Base-by-base conservation (phyloP, 2,329 filamentous ascomycete species). In the Penicillium sp. region DNA sequence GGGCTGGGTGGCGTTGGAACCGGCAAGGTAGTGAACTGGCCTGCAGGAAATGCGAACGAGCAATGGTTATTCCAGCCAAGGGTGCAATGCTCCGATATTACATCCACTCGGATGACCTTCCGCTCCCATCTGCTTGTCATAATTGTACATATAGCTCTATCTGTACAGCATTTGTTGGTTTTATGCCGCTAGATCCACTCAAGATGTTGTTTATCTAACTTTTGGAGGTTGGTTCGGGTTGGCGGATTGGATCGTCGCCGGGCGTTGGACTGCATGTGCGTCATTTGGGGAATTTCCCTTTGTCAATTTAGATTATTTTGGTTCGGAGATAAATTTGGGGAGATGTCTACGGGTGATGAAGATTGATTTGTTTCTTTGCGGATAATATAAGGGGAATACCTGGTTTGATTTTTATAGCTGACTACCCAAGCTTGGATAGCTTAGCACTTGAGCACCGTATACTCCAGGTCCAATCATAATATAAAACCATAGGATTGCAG, bases 1-100 rank as follows among this genome's bases (percentile, higher is more conserved):
- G 57, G 54, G 24, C 56, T 64, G 53, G 62, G 59, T 65, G 62
- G 55, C 49, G 60, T 62, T 62, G 57, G 58, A 65, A 62, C 58
- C 57, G 49, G 60, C 31, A 64, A 48, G 24, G 59, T 65, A 42
- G 37, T 53, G 49, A 65, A 56, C 35, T 33, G 37, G 57, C 52
- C 62, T 52, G 57, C 57, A 64, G 58, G 21, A 53, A 49, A 51
- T 60, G 58, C 64, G 61, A 66, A 65, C 64, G 59, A 58, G 51
- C 51, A 60, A 61, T 59, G 48, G 52, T 56, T 57, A 44, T 54
- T 42, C 52, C 50, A 31, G 31, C 37, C 39, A 57, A 57, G 43
- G 52, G 26, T 22, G 24, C 31, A 42, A 35, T 50, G 19, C 9
- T 46, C 33, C 9, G 35, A 27, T 42, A 9, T 22, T 11, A 19